Conservation (phyloP, 106 monocot species). For the Dendrobium huoshanense region DNA sequence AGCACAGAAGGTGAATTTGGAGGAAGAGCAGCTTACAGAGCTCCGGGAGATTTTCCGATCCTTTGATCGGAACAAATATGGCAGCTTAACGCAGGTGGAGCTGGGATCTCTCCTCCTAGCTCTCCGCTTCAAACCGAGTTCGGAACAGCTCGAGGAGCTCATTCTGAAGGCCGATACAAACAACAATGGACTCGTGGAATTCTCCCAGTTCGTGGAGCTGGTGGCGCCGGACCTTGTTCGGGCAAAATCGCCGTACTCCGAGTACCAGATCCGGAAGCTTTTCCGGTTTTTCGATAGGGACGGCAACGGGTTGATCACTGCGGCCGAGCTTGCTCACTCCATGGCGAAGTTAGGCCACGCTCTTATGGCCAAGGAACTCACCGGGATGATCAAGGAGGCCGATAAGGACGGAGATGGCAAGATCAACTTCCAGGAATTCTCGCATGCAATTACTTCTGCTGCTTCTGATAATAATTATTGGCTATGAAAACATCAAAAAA, state of each 20-base stretch:
- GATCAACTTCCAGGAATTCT: constrained; percentile 76
- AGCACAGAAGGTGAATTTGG: constrained; percentile 16
- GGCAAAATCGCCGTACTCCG: constrained; percentile 50
- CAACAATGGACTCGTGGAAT: constrained; percentile 78
- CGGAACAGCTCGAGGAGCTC: constrained; percentile 61
- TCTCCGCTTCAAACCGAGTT: constrained; percentile 60
- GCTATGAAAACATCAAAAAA: constrained; percentile 18
- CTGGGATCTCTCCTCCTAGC: constrained; percentile 84
- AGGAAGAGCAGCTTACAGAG: constrained; percentile 70
- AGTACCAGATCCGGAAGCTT: constrained; percentile 54
- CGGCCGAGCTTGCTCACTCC: constrained; percentile 82
- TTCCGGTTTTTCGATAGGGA: constrained; percentile 79
- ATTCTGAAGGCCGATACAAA: constrained; percentile 75
- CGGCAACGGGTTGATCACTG: constrained; percentile 78
- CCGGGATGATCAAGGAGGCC: constrained; percentile 91
- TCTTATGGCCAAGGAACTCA: constrained; percentile 70
- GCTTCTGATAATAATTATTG: constrained; percentile 68
- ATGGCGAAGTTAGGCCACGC: constrained; percentile 88
- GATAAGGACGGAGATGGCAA: constrained; percentile 75
- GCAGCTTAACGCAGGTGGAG: constrained; percentile 84
- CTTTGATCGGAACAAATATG: constrained; percentile 89
- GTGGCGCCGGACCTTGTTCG: constrained; percentile 46
- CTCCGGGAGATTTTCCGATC: constrained; percentile 79
- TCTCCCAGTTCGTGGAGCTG: constrained; percentile 79
- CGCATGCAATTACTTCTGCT: constrained; percentile 67